Evolutionary conservation across 805 yeast species (phyloP).

Genomic region (Ogataea nakhonphanomensis): DNA sequence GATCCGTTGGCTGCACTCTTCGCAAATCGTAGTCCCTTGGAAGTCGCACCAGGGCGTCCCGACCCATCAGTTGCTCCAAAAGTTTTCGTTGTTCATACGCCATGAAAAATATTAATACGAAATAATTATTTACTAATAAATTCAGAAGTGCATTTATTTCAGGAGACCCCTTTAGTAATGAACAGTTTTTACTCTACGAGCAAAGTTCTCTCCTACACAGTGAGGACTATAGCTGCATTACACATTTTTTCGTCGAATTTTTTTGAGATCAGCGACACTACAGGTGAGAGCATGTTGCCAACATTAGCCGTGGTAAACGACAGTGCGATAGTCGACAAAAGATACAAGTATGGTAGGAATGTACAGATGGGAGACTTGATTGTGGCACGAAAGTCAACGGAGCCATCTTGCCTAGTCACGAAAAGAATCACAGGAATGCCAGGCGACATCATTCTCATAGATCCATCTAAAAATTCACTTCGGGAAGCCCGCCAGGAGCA

Average conservation of each 20-base stretch:
- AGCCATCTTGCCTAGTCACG: constrained; percentile 81
- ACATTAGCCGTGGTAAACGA: constrained; percentile 74
- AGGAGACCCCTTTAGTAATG: background rate
- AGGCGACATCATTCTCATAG: constrained; percentile 78
- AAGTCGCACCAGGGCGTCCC: constrained; percentile 39
- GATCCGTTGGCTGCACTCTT: constrained; percentile 17
- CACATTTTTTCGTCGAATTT: constrained; percentile 46
- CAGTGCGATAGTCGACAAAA: constrained; percentile 72
- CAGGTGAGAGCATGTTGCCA: constrained; percentile 95
- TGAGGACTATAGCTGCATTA: constrained; percentile 57
- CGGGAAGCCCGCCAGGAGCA: constrained; percentile 26
- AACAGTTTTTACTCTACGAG: constrained; percentile 6
- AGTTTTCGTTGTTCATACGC: constrained; percentile 72
- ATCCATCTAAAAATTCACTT: constrained; percentile 64
- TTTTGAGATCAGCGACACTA: constrained; percentile 49
- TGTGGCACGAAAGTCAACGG: constrained; percentile 87
- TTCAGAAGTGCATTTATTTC: no score
- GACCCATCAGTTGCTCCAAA: constrained; percentile 80
- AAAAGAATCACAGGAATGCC: constrained; percentile 96
- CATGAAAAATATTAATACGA: constrained; percentile 1
- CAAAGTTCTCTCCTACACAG: constrained; percentile 35
- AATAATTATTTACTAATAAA: constrained; percentile 1
- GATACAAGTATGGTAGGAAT: constrained; percentile 59
- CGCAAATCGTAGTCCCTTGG: constrained; percentile 28
- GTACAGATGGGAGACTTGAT: constrained; percentile 80